Evolutionary conservation across 139 green algal species (phyloP).

Genomic region (Spirogloea muscicola): DNA sequence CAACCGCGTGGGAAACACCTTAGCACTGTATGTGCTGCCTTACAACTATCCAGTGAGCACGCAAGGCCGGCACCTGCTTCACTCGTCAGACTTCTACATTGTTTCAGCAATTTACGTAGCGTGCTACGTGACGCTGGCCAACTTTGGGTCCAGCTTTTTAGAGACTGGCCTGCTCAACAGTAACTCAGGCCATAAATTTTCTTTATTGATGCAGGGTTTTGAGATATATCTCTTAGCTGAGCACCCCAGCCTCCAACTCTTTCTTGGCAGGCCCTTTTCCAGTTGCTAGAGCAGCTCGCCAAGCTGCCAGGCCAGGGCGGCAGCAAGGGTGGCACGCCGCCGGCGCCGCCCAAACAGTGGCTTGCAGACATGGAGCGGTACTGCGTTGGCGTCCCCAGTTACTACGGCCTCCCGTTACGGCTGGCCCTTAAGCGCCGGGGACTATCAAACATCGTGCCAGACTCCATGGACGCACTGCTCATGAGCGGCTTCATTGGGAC

Average conservation of each 20-base stretch:
- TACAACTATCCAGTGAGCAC: background rate
- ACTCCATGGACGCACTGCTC: conserved; percentile 11
- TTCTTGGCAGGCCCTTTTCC: background rate
- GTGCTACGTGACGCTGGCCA: too few species aligned
- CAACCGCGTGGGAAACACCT: background rate
- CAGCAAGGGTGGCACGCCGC: too few species aligned
- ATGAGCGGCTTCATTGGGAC: background rate
- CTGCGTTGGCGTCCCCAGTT: conserved; percentile 2
- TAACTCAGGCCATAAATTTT: too few species aligned
- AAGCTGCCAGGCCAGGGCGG: background rate
- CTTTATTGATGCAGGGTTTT: too few species aligned
- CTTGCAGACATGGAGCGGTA: conserved; percentile 6
- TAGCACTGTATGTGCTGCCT: background rate
- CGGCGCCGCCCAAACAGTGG: too few species aligned
- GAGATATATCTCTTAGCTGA: too few species aligned
- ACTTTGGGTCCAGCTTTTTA: too few species aligned
- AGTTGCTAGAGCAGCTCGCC: background rate
- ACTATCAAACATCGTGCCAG: background rate
- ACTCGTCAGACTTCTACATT: too few species aligned
- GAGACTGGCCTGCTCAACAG: too few species aligned
- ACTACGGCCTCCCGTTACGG: conserved; percentile 7
- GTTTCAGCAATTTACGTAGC: too few species aligned
- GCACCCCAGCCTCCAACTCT: background rate
- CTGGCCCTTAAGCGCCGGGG: background rate
- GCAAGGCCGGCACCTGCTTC: too few species aligned